Conservation (phyloP, 805 yeast genomes). For the Zygosaccharomyces rouxii region DNA sequence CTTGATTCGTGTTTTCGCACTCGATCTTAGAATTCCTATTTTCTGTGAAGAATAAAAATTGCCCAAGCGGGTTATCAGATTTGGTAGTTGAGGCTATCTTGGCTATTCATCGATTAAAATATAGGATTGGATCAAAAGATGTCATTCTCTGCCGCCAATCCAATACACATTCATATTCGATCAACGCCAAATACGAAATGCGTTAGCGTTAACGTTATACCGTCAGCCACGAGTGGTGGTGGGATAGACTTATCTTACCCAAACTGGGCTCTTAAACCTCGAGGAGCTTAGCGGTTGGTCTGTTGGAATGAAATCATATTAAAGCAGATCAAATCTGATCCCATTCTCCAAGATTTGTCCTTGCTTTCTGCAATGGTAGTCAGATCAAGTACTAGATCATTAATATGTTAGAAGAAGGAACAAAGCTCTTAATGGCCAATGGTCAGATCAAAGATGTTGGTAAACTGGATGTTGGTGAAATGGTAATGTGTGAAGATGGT, state of each 20-base stretch:
- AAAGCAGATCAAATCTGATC: not conserved
- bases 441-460: conserved; percentile 38
- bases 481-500: conserved; percentile 44
- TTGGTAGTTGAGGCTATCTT: conserved; percentile 1
- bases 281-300: not conserved
- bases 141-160: not conserved
- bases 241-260: conserved; percentile 3
- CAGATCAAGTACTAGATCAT: not conserved
- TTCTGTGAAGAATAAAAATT: conserved; percentile 3
- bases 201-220: not conserved
- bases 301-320: not conserved
- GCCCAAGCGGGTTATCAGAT: not conserved
- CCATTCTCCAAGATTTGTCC: not conserved
- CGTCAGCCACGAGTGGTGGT: not conserved
- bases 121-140: not conserved
- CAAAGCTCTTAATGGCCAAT: conserved; percentile 41
- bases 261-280: conserved; percentile 1
- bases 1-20: conserved; percentile 5
- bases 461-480: conserved; percentile 36
- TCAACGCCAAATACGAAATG: conserved; percentile 7
- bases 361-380: not conserved
- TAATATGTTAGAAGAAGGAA: conserved; percentile 36
- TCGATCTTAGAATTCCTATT: not conserved
- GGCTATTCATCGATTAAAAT: not conserved
- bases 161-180: not conserved